phyloP scores from a whole-genome alignment of 2,329 filamentous ascomycete species.

The Aspergillus udagawae region DNA sequence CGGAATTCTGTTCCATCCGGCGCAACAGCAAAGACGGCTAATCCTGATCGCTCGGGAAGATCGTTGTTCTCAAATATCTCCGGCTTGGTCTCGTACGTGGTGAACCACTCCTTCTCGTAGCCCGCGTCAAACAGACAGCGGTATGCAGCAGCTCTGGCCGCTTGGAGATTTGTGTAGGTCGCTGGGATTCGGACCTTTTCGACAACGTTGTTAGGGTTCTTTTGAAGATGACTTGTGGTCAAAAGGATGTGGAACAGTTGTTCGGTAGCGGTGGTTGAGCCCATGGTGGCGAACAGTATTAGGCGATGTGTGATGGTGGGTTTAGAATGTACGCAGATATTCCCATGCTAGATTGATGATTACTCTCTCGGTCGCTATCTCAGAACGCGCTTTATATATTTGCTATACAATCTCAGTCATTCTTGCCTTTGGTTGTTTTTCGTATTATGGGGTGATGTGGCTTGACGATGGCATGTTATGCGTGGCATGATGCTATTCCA shows the following conservation, averaged over 20 bases:
- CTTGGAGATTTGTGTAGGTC: slow-evolving; percentile 19
- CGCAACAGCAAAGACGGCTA: slow-evolving; percentile 20
- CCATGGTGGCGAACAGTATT: background rate
- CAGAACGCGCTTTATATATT: too few relatives aligned
- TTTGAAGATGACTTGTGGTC: slow-evolving; percentile 18
- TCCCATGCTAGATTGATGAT: too few relatives aligned
- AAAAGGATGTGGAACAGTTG: slow-evolving; percentile 25
- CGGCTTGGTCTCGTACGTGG: slow-evolving; percentile 18
- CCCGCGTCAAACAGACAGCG: slow-evolving; percentile 26
- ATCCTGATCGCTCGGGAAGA: slow-evolving; percentile 7
- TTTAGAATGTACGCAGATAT: too few relatives aligned
- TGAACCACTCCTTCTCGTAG: slow-evolving; percentile 27
- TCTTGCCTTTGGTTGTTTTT: too few relatives aligned
- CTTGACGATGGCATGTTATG: background rate
- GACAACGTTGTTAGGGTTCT: slow-evolving; percentile 20
- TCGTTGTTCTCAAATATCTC: slow-evolving; percentile 10
- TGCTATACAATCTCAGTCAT: too few relatives aligned
- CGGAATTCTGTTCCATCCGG: slow-evolving; percentile 24
- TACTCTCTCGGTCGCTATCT: too few relatives aligned
- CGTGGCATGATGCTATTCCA: background rate
- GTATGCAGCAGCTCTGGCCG: slow-evolving; percentile 24
- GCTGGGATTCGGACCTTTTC: slow-evolving; percentile 24
- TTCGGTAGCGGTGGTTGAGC: background rate
- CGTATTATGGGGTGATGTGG: too few relatives aligned
- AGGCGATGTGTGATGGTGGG: too few relatives aligned